These are phyloP conservation scores for Calonectria multiphialidica DNA, from an alignment of 2,329 filamentous ascomycete species.

Conservation along the genomic window DNA sequence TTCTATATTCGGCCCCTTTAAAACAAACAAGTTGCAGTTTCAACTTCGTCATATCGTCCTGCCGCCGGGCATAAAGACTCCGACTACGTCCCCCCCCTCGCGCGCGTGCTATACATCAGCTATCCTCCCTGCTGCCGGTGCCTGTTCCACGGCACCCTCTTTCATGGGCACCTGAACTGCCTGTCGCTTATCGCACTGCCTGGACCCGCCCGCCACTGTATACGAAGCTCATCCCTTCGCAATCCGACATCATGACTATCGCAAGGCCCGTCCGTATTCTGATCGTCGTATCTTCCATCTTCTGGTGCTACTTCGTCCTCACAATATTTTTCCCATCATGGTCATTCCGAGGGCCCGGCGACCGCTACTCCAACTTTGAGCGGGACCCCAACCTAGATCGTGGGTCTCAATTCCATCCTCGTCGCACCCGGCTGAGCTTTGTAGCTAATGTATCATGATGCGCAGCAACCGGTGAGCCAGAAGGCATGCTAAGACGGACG, in stretches of 20 bases:
- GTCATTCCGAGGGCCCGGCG: slow-evolving; percentile 55
- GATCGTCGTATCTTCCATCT: slow-evolving; percentile 75
- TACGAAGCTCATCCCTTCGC: slow-evolving; percentile 10
- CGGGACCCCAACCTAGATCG: slow-evolving; percentile 90
- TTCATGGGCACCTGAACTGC: slow-evolving; percentile 36
- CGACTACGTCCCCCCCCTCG: not conserved
- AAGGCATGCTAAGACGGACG: slow-evolving; percentile 79
- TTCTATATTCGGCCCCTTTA: slow-evolving; percentile 39
- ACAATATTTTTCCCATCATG: slow-evolving; percentile 75
- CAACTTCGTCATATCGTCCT: not conserved
- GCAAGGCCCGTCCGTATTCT: slow-evolving; percentile 87
- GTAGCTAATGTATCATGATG: slow-evolving; percentile 30
- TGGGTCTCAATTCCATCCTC: slow-evolving; percentile 58
- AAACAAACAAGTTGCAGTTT: slow-evolving; percentile 25
- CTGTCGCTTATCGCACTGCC: not conserved
- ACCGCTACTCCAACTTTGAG: slow-evolving; percentile 69
- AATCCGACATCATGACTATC: slow-evolving; percentile 75
- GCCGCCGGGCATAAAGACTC: not conserved
- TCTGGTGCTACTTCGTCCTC: slow-evolving; percentile 85
- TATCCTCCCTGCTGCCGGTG: not conserved
- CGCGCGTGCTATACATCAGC: not conserved
- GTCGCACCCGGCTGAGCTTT: not conserved
- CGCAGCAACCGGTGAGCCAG: slow-evolving; percentile 85
- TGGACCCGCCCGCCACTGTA: slow-evolving; percentile 7
- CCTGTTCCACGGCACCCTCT: not conserved